Evolutionary conservation across 176 grass and related monocot species (phyloP), one percentile per base, ranked within the genome.

Genomic region (Poa pratensis): DNA sequence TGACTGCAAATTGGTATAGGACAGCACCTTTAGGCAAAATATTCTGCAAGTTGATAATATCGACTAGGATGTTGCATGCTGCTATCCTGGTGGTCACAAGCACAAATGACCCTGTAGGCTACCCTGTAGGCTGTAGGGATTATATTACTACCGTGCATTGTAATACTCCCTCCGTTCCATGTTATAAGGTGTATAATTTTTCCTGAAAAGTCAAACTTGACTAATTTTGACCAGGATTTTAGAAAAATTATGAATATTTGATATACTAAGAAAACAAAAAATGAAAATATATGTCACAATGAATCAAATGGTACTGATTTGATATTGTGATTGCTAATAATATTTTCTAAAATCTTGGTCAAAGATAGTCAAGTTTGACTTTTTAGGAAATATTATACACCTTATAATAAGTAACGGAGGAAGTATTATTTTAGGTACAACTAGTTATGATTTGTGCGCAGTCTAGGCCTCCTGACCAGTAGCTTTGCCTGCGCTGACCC

Each of bases 101-200:
- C 65, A 82, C 48, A 68, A 80, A 68, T 68, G 61, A 28, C 13
- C 20, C 3, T 61, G 20, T 78, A 32, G 30, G 30, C 30, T 32
- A n/a, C n/a, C n/a, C n/a, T n/a, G n/a, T n/a, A n/a, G n/a, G n/a
- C 2, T 59, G 20, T 78, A 62, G 13, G 35, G 20, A 49, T 58
- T 60, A 60, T 22, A n/a, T 57, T 59, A 77, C 35, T 26, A 80
- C 78, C n/a, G 61, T 49, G 24, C 17, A 80, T 72, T 73, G 80
- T 28, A 9, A 78, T 50, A 70, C 5, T 37, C 34, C 34, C 37
- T 39, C 37, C 37, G 3, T 39, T 7, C 37, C 6, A 5, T 39
- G 37, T 37, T 5, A 37, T 7, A 39, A 7, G 37, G 6, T 39
- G 37, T 39, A 7, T 39, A 39, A n/a, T 39, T 6, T 6, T 37